Evolutionary conservation across 257 asterid genomes (phyloP).

Genomic region (Hygrophila difformis): DNA sequence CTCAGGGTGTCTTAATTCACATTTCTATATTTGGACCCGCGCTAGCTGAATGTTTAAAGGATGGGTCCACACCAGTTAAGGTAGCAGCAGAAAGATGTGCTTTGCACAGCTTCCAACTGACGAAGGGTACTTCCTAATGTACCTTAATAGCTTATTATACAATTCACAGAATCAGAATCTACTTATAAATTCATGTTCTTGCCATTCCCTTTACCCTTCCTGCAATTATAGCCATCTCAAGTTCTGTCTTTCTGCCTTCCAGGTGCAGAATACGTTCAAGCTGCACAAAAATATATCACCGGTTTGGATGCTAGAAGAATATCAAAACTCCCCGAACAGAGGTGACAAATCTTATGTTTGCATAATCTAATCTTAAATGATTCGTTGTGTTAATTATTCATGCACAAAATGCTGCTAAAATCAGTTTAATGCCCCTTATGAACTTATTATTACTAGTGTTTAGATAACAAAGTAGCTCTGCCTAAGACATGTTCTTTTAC

Average conservation of each 20-base stretch:
- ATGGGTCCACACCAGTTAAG: constrained; percentile 74
- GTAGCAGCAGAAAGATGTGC: constrained; percentile 97
- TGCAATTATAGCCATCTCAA: constrained; percentile 4
- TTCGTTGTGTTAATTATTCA: constrained; percentile 2
- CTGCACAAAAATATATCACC: constrained; percentile 85
- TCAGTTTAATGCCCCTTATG: neutral
- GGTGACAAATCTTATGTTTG: constrained; percentile 31
- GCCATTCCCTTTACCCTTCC: neutral
- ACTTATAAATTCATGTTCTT: constrained; percentile 1
- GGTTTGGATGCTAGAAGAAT: constrained; percentile 98
- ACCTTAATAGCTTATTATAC: neutral
- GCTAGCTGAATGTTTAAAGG: constrained; percentile 80
- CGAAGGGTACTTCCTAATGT: constrained; percentile 46
- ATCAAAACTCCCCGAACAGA: constrained; percentile 87
- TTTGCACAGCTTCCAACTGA: constrained; percentile 71
- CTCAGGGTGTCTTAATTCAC: constrained; percentile 46
- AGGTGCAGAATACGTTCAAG: constrained; percentile 85
- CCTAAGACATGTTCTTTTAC: constrained; percentile 5
- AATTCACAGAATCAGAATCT: neutral
- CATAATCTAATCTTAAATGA: constrained; percentile 4
- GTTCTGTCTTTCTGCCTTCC: constrained; percentile 12
- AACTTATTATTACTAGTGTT: neutral
- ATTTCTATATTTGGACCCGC: constrained; percentile 61
- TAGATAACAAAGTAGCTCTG: no score
- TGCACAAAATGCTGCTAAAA: neutral